Percentiles rank a stretch among this genome's conserved stretches.
phyloP scores from a whole-genome alignment of 2,329 filamentous ascomycete genomes.

The Pyricularia sp. region DNA sequence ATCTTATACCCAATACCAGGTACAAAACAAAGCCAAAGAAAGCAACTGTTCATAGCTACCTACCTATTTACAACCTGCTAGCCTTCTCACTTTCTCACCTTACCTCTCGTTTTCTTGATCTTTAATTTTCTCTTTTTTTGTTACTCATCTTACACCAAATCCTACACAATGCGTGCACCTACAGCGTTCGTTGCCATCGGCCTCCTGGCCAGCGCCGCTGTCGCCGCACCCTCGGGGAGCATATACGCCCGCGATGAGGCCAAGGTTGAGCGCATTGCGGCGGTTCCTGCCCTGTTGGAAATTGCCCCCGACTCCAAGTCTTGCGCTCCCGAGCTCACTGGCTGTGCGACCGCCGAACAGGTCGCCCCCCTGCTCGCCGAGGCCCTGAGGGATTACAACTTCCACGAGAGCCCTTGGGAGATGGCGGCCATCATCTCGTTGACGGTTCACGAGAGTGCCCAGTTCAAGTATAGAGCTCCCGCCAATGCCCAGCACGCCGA shows the following conservation, averaged over 20 bases:
- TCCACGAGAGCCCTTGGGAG: conserved; percentile 36
- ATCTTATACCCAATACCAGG: not conserved
- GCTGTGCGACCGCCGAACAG: conserved; percentile 54
- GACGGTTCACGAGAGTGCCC: conserved; percentile 56
- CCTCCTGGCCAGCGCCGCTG: not conserved
- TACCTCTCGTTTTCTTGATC: not conserved
- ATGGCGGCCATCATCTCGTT: conserved; percentile 59
- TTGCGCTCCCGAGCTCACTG: conserved; percentile 35
- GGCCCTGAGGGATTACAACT: conserved; percentile 43
- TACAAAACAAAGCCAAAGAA: not conserved
- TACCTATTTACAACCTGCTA: not conserved
- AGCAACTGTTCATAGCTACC: not conserved
- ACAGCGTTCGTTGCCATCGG: not conserved
- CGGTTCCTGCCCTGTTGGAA: conserved; percentile 5
- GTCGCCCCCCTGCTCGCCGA: conserved; percentile 43
- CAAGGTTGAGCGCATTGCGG: not conserved
- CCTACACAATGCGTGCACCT: not conserved
- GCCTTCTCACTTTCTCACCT: not conserved
- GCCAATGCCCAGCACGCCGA: conserved; percentile 32
- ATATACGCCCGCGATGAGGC: not conserved
- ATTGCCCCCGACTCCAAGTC: conserved; percentile 40
- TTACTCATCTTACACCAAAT: not conserved
- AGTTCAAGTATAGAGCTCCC: conserved; percentile 62
- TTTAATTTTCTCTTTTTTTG: not conserved
- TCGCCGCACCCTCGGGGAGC: not conserved